Evolutionary conservation across 1,139 yeast genomes (phyloP).

Genomic region (Sugiyamaella xylanicola): DNA sequence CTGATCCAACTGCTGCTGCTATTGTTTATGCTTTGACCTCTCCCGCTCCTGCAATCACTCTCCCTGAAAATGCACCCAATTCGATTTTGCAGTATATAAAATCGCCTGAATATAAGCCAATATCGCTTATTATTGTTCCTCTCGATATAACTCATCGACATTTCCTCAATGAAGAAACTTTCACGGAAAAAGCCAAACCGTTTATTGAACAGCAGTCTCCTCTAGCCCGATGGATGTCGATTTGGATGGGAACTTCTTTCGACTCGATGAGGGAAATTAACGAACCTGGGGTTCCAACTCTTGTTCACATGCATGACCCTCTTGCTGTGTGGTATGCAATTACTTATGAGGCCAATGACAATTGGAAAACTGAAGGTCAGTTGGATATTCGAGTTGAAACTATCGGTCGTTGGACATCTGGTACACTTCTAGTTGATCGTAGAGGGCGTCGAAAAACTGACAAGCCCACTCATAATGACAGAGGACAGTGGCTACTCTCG

Average conservation of each 20-base stretch:
- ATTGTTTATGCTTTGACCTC: conserved; percentile 44
- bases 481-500: conserved; percentile 36
- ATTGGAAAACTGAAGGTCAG: conserved; percentile 37
- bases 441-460: conserved; percentile 40
- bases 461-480: conserved; percentile 30
- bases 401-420: conserved; percentile 44
- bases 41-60: conserved; percentile 35
- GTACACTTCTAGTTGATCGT: conserved; percentile 43
- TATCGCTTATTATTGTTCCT: conserved; percentile 43
- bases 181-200: conserved; percentile 24
- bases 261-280: conserved; percentile 35
- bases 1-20: conserved; percentile 48
- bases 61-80: conserved; percentile 33
- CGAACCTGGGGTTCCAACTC: conserved; percentile 30
- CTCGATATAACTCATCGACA: conserved; percentile 45
- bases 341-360: conserved; percentile 23
- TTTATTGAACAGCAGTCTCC: conserved; percentile 34
- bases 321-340: conserved; percentile 45
- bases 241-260: conserved; percentile 43
- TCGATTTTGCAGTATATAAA: conserved; percentile 2
- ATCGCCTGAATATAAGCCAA: conserved; percentile 27
- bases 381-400: conserved; percentile 47
- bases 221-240: conserved; percentile 42
- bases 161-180: conserved; percentile 34
- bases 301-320: conserved; percentile 46